Conservation (phyloP, 257 asterid genomes). For the Lycium ferocissimum region DNA sequence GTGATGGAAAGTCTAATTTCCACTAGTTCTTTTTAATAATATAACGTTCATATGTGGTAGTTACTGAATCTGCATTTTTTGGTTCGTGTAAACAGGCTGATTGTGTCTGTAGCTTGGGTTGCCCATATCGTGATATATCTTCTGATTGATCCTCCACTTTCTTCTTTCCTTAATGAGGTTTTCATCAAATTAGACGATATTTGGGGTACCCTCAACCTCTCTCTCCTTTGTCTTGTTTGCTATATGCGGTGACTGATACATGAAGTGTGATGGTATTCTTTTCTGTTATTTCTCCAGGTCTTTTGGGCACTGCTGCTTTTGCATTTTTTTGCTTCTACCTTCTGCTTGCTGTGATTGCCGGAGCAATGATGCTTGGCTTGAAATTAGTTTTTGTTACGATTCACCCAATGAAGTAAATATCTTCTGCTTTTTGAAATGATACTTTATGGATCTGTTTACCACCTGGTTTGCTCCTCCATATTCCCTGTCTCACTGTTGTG, state of each 20-base stretch:
- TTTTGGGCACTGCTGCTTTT: constrained; percentile 94
- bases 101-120: constrained; percentile 95
- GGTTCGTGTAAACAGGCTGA: constrained; percentile 63
- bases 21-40: not conserved
- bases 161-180: constrained; percentile 87
- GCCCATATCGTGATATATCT: constrained; percentile 91
- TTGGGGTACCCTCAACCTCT: constrained; percentile 71
- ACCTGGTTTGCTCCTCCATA: constrained; percentile 12
- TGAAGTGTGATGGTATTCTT: constrained; percentile 26
- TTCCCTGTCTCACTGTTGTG: constrained; percentile 24
- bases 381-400: constrained; percentile 88
- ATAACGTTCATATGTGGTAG: not conserved
- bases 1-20: not conserved
- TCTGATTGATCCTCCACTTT: constrained; percentile 89
- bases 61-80: constrained; percentile 18
- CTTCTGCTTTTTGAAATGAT: not conserved
- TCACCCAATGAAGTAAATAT: constrained; percentile 95
- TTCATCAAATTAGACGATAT: constrained; percentile 87
- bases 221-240: constrained; percentile 25
- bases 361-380: constrained; percentile 98
- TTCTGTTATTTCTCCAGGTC: constrained; percentile 66
- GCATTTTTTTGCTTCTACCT: constrained; percentile 99
- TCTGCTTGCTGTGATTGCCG: constrained; percentile 94
- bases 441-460: constrained; percentile 10
- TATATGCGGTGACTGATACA: constrained; percentile 28